Conservation (phyloP, 1,139 yeast genomes). For the Spathaspora sp. region DNA sequence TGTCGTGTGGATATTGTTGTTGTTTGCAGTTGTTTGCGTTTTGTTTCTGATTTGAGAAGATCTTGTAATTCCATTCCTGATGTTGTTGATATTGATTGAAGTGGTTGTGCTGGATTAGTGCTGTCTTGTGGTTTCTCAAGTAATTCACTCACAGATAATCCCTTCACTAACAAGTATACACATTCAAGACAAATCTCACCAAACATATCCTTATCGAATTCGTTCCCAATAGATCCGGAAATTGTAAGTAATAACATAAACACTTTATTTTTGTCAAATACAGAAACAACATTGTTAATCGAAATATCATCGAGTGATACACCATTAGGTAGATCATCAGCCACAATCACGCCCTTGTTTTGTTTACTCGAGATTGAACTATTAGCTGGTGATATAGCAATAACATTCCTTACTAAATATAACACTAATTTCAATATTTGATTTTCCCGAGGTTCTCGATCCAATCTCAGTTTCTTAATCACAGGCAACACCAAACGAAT, state of each 20-base stretch:
- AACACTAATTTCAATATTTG: slow-evolving; percentile 72
- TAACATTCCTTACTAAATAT: slow-evolving; percentile 70
- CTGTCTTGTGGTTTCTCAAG: slow-evolving; percentile 5
- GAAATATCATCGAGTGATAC: slow-evolving; percentile 68
- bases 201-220: slow-evolving; percentile 60
- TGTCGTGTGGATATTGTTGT: slow-evolving; percentile 70
- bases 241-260: slow-evolving; percentile 69
- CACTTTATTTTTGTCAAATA: slow-evolving; percentile 68
- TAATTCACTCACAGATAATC: slow-evolving; percentile 28
- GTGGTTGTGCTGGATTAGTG: slow-evolving; percentile 14
- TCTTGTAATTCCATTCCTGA: slow-evolving; percentile 47
- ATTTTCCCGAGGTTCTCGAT: slow-evolving; percentile 71
- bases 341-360: slow-evolving; percentile 24
- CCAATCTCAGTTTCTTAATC: slow-evolving; percentile 50
- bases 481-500: slow-evolving; percentile 70
- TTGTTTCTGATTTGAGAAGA: slow-evolving; percentile 58
- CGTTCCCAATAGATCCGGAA: slow-evolving; percentile 61
- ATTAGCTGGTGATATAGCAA: slow-evolving; percentile 72
- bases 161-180: slow-evolving; percentile 60
- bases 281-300: slow-evolving; percentile 53
- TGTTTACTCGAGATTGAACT: slow-evolving; percentile 44
- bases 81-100: slow-evolving; percentile 23
- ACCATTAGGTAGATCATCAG: slow-evolving; percentile 53
- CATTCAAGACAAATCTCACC: slow-evolving; percentile 71
- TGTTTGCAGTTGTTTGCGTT: slow-evolving; percentile 49